A percentile compares a stretch with the other conserved stretches of the same genome.
Conservation (phyloP, 176 grass and related monocot genomes). For the Bonia amplexicaulis region DNA sequence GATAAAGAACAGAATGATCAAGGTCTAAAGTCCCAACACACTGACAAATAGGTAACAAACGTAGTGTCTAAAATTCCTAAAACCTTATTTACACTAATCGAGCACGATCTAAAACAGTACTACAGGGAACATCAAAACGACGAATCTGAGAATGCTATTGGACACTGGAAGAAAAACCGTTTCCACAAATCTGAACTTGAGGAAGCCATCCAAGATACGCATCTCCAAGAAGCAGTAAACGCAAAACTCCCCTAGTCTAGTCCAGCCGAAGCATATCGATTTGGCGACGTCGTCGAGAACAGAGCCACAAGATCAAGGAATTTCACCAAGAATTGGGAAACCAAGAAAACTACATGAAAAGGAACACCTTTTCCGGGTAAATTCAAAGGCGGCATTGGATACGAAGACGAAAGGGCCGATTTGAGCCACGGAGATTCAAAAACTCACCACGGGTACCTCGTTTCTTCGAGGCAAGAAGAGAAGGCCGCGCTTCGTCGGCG, state of each 20-base stretch:
- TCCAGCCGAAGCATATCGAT: background rate
- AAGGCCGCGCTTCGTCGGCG: background rate
- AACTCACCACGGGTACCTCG: background rate
- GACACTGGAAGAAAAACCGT: background rate
- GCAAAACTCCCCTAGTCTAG: background rate
- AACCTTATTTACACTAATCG: background rate
- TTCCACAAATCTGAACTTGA: background rate
- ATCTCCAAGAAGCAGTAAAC: background rate
- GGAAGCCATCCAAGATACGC: background rate
- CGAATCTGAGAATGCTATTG: background rate
- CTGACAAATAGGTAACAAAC: background rate
- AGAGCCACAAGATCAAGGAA: conserved; percentile 5
- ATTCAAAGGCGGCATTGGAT: background rate
- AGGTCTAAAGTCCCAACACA: background rate
- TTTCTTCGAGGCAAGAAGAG: background rate
- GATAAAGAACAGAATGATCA: background rate
- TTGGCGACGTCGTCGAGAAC: background rate
- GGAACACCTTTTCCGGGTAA: background rate
- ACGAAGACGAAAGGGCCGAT: background rate
- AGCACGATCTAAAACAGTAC: background rate
- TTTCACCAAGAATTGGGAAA: background rate
- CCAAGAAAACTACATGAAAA: background rate
- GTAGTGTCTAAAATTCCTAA: background rate
- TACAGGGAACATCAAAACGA: background rate
- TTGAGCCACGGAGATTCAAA: background rate